Base-by-base conservation (phyloP, 2,329 filamentous ascomycete species). In the Escovopsis sp. region DNA sequence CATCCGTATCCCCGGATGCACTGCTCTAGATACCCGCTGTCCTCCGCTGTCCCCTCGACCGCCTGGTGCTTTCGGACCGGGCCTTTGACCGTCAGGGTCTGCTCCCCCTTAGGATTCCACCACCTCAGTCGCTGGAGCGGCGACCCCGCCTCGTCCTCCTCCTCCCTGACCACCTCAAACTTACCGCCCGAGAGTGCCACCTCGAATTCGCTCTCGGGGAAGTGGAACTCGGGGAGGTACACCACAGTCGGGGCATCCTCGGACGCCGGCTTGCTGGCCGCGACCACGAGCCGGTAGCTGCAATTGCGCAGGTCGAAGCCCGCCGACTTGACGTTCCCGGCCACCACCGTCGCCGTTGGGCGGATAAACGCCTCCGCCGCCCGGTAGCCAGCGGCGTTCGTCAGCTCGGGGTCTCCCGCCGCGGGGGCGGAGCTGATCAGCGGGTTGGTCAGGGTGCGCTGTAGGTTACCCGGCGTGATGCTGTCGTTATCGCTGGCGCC, bases 361-460 rank as follows among this genome's bases (percentile, higher is more conserved):
- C 91, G 80, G 30, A 96, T 77, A 53, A 86, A 96, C 1, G 93
- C 89, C 61, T 98, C 89, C 4, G 88, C 89, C 1, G 89, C 91
- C 32, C 91, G 82, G 53, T 82, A 85, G 1, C 91, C 89, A 0
- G 79, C 75, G 2, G 73, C 64, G 43, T 71, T 74, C n/a, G 71
- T 73, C 16, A 81, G 57, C 45, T 76, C 72, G 0, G 75, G 70
- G 41, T 74, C 63, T 30, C 27, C 27, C 16, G 68, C 64, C 11
- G 71, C 66, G 2, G 62, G 62, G 35, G 67, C 62, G 0, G 78
- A 79, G 39, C 75, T 74, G 48, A 86, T 80, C 2, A 76, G 78
- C 27, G 74, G 72, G 42, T 74, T 76, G 10, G 76, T 78, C 16
- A 96, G 64, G 2, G 79, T 81, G 42, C 74, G 72, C 57, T 82